Evolutionary conservation across 345 rosid genomes (phyloP).

Genomic region (Lagerstroemia speciosa): DNA sequence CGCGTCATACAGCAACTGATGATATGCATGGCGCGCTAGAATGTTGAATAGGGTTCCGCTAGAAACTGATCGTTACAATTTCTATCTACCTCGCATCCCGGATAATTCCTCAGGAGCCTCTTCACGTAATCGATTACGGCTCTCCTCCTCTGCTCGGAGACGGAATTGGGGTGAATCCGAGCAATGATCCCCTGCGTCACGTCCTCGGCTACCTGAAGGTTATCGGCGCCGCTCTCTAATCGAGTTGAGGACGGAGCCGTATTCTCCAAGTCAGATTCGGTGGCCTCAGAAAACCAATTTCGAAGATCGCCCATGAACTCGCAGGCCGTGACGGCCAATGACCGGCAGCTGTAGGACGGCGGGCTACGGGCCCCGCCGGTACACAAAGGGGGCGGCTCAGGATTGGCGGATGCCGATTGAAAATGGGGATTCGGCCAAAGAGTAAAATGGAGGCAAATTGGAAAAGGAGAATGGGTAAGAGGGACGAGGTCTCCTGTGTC

Average conservation of each 20-base stretch:
- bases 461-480: background rate
- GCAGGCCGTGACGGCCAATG: background rate
- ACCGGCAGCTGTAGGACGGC: background rate
- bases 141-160: slow-evolving; percentile 61
- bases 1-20: background rate
- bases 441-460: background rate
- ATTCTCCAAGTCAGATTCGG: slow-evolving; percentile 32
- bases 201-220: slow-evolving; percentile 55
- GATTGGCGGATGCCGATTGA: background rate
- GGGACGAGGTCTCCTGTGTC: no score
- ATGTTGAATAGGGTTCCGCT: background rate
- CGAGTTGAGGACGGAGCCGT: slow-evolving; percentile 27
- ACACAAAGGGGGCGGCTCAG: background rate
- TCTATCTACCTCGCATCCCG: slow-evolving; percentile 50
- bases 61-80: background rate
- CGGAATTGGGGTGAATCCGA: slow-evolving; percentile 55
- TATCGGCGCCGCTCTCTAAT: slow-evolving; percentile 28
- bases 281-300: slow-evolving; percentile 46
- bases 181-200: slow-evolving; percentile 51
- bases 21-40: background rate
- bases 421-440: background rate
- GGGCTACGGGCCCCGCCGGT: background rate
- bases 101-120: slow-evolving; percentile 31
- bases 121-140: slow-evolving; percentile 60
- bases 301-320: slow-evolving; percentile 66